Conservation (phyloP, 2,329 filamentous ascomycete species). For the Fusarium sp. region DNA sequence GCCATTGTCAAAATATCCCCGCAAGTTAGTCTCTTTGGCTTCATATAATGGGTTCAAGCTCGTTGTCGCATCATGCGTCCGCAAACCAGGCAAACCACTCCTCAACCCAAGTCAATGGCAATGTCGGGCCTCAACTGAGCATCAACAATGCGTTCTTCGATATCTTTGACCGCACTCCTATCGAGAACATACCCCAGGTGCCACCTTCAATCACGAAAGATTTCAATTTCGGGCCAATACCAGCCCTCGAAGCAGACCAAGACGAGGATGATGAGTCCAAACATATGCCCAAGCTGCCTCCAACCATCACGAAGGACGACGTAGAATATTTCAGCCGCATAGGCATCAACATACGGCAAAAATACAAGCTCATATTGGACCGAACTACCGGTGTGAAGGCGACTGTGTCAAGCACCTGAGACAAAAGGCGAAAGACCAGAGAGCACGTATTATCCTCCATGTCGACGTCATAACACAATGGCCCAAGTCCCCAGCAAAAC, state of each 20-base stretch:
- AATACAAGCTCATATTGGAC: not conserved
- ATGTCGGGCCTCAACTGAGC: not conserved
- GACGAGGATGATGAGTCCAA: not conserved
- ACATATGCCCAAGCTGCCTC: not conserved
- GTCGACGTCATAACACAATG: not conserved
- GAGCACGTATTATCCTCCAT: not conserved
- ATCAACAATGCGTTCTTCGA: not conserved
- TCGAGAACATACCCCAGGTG: not conserved
- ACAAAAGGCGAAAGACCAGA: conserved; percentile 2
- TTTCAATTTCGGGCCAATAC: conserved; percentile 12
- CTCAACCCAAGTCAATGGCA: conserved; percentile 8
- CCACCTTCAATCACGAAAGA: not conserved
- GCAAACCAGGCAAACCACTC: conserved; percentile 2
- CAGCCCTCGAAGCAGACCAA: conserved; percentile 5
- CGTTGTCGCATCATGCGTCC: not conserved
- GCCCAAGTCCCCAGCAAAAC: not conserved
- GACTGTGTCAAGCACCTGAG: conserved; percentile 3
- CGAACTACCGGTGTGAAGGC: not conserved
- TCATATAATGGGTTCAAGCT: conserved; percentile 2
- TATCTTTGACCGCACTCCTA: not conserved
- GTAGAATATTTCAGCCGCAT: not conserved
- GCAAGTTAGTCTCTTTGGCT: not conserved
- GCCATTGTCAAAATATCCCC: not conserved
- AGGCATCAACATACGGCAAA: not conserved
- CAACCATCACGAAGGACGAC: not conserved